These are phyloP conservation scores for Globisporangium heterothallicum DNA, from an alignment of 352 stramenopile species.

Conservation along the genomic window DNA sequence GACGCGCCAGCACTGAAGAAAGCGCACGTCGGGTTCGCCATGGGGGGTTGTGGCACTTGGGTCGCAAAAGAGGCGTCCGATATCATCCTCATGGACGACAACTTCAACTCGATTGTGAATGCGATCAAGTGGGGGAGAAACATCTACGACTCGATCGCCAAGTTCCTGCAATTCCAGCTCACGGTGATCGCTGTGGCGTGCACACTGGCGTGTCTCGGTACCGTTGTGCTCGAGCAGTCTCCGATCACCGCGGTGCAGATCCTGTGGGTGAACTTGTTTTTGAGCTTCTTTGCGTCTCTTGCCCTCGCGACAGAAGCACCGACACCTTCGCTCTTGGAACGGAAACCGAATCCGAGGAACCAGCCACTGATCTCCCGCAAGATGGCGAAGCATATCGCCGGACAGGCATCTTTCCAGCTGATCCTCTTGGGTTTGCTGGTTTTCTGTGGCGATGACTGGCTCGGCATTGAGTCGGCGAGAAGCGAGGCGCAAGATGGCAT, in stretches of 20 bases:
- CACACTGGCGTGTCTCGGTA: constrained; percentile 72
- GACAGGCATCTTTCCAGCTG: constrained; percentile 79
- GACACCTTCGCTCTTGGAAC: constrained; percentile 55
- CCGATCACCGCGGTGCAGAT: constrained; percentile 89
- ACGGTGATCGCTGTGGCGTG: constrained; percentile 89
- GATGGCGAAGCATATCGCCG: constrained; percentile 87
- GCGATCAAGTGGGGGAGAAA: constrained; percentile 90
- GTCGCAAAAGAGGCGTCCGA: constrained; percentile 90
- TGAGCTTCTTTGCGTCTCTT: constrained; percentile 89
- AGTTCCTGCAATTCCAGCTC: constrained; percentile 93
- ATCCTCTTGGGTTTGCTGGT: constrained; percentile 59
- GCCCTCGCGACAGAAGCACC: constrained; percentile 88
- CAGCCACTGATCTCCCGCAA: constrained; percentile 71
- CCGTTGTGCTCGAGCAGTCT: constrained; percentile 49
- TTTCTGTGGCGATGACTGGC: constrained; percentile 33
- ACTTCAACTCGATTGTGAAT: constrained; percentile 90
- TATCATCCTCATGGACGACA: constrained; percentile 91
- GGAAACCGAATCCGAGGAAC: constrained; percentile 67
- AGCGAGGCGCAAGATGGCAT: too few species aligned
- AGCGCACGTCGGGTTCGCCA: constrained; percentile 88
- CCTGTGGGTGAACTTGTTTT: constrained; percentile 93
- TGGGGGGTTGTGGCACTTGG: constrained; percentile 79
- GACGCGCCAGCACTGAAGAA: constrained; percentile 89
- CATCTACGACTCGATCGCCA: constrained; percentile 91
- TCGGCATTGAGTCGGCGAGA: constrained; percentile 15